Base-by-base conservation (phyloP, 2,329 filamentous ascomycete species). In the Emmonsia crescens region DNA sequence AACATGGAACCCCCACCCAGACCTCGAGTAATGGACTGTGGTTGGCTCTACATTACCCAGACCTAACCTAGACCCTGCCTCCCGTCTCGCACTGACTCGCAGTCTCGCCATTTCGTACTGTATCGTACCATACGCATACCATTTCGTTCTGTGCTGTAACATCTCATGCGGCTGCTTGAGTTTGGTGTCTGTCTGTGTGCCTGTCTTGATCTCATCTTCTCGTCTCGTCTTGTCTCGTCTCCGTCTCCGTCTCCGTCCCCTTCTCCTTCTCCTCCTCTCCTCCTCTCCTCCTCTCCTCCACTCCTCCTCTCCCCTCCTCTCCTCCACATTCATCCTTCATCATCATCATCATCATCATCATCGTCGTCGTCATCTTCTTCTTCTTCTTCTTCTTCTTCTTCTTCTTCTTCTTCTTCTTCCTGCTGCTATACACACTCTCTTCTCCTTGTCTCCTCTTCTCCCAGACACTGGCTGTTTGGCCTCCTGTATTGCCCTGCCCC, bases 341-440 rank as follows among this genome's bases (percentile, higher is more conserved):
- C 44, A 8, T 16, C 44, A n/a, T 5, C 44, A n/a, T 24, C 52
- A 38, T 24, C 54, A 24, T 24, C 54, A 40, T 33, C 54, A 24
- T 42, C 33, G 16, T 27, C 8, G n/a, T 12, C 44, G 1, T 44
- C 44, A 48, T 48, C 44, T 3, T 24, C n/a, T 24, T 19, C 5
- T 2, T 31, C 48, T 6, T 27, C 27, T 31, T 19, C 48, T 24
- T 3, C 12, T 24, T 19, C 48, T 31, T 6, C 24, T 29, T 14
- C 51, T 1, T 14, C 31, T n/a, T 59, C n/a, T 54, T 57, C 61
- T 59, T 57, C 57, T 60, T 55, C 56, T 61, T 61, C 66, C 61
- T 63, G 36, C 57, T 63, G 60, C 64, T 63, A 63, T 62, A 63
- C 63, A 59, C 60, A 54, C 61, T 57, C 61, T 38, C 55, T 16